Evolutionary conservation across 805 yeast genomes (phyloP).

Genomic region (Zygosaccharomyces lentus): DNA sequence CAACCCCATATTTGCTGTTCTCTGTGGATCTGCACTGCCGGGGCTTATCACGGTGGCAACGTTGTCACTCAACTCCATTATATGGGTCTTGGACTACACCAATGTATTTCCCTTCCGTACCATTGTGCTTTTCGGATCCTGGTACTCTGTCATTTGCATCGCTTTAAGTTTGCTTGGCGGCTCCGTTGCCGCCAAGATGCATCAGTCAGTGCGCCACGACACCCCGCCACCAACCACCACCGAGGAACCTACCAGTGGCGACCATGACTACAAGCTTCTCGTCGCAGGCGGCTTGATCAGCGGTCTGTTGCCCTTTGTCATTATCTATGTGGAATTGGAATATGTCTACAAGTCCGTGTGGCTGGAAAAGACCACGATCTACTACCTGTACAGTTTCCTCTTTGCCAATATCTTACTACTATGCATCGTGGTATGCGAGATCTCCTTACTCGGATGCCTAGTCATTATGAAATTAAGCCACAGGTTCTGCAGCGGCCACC

Average conservation of each 20-base stretch:
- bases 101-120: slow-evolving; percentile 77
- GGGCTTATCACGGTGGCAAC: slow-evolving; percentile 46
- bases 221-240: neutral
- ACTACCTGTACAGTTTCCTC: slow-evolving; percentile 76
- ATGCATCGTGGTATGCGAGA: slow-evolving; percentile 61
- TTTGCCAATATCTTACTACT: slow-evolving; percentile 56
- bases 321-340: slow-evolving; percentile 72
- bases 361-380: slow-evolving; percentile 74
- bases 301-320: slow-evolving; percentile 74
- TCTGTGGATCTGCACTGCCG: slow-evolving; percentile 49
- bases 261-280: slow-evolving; percentile 3
- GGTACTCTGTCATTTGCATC: slow-evolving; percentile 62
- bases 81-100: slow-evolving; percentile 74
- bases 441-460: slow-evolving; percentile 66
- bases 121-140: slow-evolving; percentile 50
- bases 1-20: slow-evolving; percentile 33
- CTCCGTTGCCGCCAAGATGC: slow-evolving; percentile 13
- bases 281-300: slow-evolving; percentile 38
- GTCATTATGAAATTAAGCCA: slow-evolving; percentile 42
- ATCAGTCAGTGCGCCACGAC: slow-evolving; percentile 5
- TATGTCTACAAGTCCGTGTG: slow-evolving; percentile 73
- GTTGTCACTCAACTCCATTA: slow-evolving; percentile 57
- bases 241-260: neutral
- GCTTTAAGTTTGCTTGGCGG: slow-evolving; percentile 81
- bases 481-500: slow-evolving; percentile 3